Percentiles rank a stretch among this genome's conserved stretches.
phyloP scores from a whole-genome alignment of 2,329 filamentous ascomycete species.

The Scorias spongiosa region DNA sequence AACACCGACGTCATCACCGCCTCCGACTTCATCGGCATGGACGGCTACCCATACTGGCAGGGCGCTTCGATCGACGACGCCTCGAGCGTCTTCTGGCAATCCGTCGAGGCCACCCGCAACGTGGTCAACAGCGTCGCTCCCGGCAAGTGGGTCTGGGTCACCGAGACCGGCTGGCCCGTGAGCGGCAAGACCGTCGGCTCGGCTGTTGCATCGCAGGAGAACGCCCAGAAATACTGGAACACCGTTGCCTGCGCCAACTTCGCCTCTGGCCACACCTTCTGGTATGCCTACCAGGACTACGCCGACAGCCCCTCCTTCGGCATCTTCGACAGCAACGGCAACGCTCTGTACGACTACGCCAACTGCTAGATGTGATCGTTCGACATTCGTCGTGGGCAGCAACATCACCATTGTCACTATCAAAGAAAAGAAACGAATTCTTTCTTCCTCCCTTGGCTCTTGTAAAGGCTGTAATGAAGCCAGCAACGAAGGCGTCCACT shows the following conservation, averaged over 20 bases:
- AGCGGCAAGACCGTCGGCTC: slow-evolving; percentile 38
- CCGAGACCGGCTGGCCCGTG: slow-evolving; percentile 43
- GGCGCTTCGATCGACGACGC: slow-evolving; percentile 41
- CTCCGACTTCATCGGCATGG: slow-evolving; percentile 49
- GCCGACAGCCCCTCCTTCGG: slow-evolving; percentile 24
- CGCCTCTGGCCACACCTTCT: slow-evolving; percentile 39
- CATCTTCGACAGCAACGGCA: slow-evolving; percentile 21
- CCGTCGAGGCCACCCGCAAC: slow-evolving; percentile 21
- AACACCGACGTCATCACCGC: slow-evolving; percentile 47
- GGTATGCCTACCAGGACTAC: slow-evolving; percentile 47
- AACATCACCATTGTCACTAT: too few species aligned
- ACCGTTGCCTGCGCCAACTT: slow-evolving; percentile 45
- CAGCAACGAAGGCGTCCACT: too few species aligned
- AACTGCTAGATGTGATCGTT: slow-evolving; percentile 5
- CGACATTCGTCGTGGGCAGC: neutral
- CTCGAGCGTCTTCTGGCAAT: slow-evolving; percentile 37
- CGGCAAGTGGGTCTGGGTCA: slow-evolving; percentile 16
- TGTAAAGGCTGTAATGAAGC: too few species aligned
- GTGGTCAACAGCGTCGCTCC: slow-evolving; percentile 29
- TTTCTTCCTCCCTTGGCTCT: too few species aligned
- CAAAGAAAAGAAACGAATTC: too few species aligned
- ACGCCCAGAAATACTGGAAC: slow-evolving; percentile 50
- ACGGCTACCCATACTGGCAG: slow-evolving; percentile 55
- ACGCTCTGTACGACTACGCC: slow-evolving; percentile 18
- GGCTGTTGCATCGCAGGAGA: slow-evolving; percentile 39